These are phyloP conservation scores for Gorgonomyces haynaldii DNA, from an alignment of 192 early-diverging fungal genomes.

Conservation along the genomic window DNA sequence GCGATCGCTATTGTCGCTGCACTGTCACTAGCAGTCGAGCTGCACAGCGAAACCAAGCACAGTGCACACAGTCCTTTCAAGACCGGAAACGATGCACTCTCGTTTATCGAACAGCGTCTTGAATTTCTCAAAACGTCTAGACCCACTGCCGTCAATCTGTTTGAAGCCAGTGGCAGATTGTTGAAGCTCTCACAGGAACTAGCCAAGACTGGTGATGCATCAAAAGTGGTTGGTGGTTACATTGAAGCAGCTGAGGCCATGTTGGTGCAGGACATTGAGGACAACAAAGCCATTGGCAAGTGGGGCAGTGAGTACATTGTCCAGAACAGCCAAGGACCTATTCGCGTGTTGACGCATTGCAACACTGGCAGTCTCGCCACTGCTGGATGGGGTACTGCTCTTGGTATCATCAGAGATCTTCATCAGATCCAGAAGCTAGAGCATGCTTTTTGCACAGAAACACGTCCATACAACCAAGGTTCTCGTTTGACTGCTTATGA, in stretches of 20 bases:
- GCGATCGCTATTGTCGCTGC: conserved; percentile 97
- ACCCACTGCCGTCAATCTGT: conserved; percentile 93
- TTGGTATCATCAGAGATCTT: conserved; percentile 83
- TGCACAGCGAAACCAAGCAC: conserved; percentile 20
- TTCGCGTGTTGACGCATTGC: conserved; percentile 85
- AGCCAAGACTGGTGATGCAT: not conserved
- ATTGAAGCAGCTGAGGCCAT: conserved; percentile 66
- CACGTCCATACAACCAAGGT: conserved; percentile 97
- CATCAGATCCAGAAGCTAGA: conserved; percentile 39
- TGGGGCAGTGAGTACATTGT: conserved; percentile 69
- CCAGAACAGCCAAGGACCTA: conserved; percentile 14
- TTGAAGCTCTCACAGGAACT: not conserved
- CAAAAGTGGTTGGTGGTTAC: conserved; percentile 2
- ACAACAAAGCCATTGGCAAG: conserved; percentile 78
- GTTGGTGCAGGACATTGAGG: conserved; percentile 71
- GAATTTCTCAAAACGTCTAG: conserved; percentile 74
- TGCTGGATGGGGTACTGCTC: conserved; percentile 77
- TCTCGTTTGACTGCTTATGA: conserved; percentile 91
- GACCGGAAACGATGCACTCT: conserved; percentile 25
- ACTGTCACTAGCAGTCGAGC: conserved; percentile 75
- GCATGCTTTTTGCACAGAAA: conserved; percentile 90
- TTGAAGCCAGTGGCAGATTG: conserved; percentile 61
- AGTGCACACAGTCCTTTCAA: conserved; percentile 3
- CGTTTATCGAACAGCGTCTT: conserved; percentile 47
- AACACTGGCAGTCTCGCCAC: conserved; percentile 71